Conservation (phyloP, 768 basidiomycete species). For the Phylloporus sp. region DNA sequence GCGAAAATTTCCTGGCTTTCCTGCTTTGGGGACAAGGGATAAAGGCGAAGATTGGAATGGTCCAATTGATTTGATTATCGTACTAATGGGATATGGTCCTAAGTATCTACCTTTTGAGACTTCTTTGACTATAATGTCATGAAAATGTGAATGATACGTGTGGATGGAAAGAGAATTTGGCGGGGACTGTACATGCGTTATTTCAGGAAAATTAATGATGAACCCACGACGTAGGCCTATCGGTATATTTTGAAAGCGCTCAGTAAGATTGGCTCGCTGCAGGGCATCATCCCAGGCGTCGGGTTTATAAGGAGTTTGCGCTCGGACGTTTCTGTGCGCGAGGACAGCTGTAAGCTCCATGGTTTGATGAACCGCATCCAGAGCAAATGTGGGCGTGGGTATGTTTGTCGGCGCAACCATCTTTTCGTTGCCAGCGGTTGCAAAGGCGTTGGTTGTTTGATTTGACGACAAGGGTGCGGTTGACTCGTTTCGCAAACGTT, state of each 20-base stretch:
- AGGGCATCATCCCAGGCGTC: not conserved
- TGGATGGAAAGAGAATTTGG: constrained; percentile 6
- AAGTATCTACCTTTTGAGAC: not conserved
- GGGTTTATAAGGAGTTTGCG: constrained; percentile 2
- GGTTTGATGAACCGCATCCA: not conserved
- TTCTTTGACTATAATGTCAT: not conserved
- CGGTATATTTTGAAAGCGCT: accelerated
- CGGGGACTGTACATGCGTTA: not conserved
- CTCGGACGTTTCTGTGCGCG: not conserved
- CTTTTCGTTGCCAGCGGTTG: not conserved
- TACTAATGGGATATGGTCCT: not conserved
- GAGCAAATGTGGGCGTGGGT: constrained; percentile 5
- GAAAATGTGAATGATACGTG: not conserved
- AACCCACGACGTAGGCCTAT: not conserved
- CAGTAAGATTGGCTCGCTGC: not conserved
- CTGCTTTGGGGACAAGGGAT: not conserved
- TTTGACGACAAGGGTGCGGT: constrained; percentile 14
- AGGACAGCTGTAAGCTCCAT: constrained; percentile 8
- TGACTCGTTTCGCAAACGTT: not conserved
- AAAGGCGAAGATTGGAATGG: constrained; percentile 1
- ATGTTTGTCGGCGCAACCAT: not conserved
- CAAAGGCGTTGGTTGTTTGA: not conserved
- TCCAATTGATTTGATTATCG: not conserved
- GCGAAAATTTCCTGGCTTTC: not conserved
- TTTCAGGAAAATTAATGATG: constrained; percentile 5